phyloP scores from a whole-genome alignment of 768 basidiomycete species.

The Termitomyces sp. region DNA sequence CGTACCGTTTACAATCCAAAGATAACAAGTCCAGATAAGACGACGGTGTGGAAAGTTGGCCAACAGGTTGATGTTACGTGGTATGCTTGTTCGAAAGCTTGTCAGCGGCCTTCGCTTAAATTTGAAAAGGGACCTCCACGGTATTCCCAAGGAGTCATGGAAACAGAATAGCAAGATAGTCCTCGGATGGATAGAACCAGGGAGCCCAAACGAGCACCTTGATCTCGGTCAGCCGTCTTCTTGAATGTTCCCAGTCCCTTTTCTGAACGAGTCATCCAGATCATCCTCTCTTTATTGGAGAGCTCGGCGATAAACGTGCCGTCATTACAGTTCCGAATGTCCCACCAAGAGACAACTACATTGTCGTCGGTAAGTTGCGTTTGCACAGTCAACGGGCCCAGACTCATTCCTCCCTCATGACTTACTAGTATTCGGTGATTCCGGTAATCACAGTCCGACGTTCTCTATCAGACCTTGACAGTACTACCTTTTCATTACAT shows the following conservation, averaged over 20 bases:
- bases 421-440: slow-evolving; percentile 48
- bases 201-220: slow-evolving; percentile 41
- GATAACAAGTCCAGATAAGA: slow-evolving; percentile 34
- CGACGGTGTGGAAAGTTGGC: slow-evolving; percentile 38
- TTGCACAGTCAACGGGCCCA: background rate
- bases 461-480: slow-evolving; percentile 40
- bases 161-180: slow-evolving; percentile 38
- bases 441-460: slow-evolving; percentile 46
- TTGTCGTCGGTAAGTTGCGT: slow-evolving; percentile 45
- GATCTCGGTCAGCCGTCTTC: slow-evolving; percentile 32
- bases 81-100: slow-evolving; percentile 26
- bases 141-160: slow-evolving; percentile 27
- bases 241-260: slow-evolving; percentile 1
- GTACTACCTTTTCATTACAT: background rate
- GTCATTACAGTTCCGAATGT: slow-evolving; percentile 42
- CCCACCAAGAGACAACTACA: slow-evolving; percentile 33
- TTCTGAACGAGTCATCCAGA: slow-evolving; percentile 30
- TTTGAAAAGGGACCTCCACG: slow-evolving; percentile 35
- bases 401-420: slow-evolving; percentile 1
- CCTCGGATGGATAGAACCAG: slow-evolving; percentile 38
- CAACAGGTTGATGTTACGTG: slow-evolving; percentile 38
- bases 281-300: slow-evolving; percentile 45
- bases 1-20: slow-evolving; percentile 37
- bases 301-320: slow-evolving; percentile 39
- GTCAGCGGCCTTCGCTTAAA: slow-evolving; percentile 9